Evolutionary conservation across 139 green algal species (phyloP), one percentile per base, ranked within the genome.

Genomic region (Raphidocelis subcapitata): DNA sequence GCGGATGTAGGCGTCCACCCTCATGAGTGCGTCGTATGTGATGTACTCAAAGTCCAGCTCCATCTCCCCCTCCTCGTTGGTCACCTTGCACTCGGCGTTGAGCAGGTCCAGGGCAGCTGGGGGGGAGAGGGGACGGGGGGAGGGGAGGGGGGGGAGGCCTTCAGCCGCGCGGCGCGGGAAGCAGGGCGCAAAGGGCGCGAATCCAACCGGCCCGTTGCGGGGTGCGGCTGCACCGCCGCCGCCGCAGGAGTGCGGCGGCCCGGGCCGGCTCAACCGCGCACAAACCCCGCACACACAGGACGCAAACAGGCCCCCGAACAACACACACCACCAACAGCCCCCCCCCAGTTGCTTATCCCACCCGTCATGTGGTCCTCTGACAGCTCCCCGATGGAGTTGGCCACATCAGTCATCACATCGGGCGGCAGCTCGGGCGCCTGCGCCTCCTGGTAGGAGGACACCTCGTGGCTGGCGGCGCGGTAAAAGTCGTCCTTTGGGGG

Each of bases 1-100:
- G 37, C 71, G 47, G 51, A 77, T 77, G 62, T 77, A 77, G 3
- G 62, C 51, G 26, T 77, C 71, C 14, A 77, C 71, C 71, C 29
- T 8, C 32, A 41, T 37, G 29, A 41, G 18, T 8, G 60, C 28
- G 26, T 21, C 60, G 16, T 14, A 28, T 28, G 60, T 41, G 18
- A 41, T n/a, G 33, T 62, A 41, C 44, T 67, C 69, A 35, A 77
- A 52, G 71, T 77, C 71, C 47, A 77, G 71, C 59, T 77, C 71
- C 62, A 71, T 59, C 59, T 77, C 71, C 5, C 71, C 71, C n/a
- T 77, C 71, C 24, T 32, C 49, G 35, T 63, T 49, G 56, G 55
- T 46, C 1, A 3, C 67, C 26, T 72, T 62, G n/a, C 71, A 61
- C 14, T 62, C 71, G 23, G 63, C 71, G 46, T 77, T 77, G 62